Evolutionary conservation across 176 grass and related monocot genomes (phyloP).

Genomic region (Themeda triandra): DNA sequence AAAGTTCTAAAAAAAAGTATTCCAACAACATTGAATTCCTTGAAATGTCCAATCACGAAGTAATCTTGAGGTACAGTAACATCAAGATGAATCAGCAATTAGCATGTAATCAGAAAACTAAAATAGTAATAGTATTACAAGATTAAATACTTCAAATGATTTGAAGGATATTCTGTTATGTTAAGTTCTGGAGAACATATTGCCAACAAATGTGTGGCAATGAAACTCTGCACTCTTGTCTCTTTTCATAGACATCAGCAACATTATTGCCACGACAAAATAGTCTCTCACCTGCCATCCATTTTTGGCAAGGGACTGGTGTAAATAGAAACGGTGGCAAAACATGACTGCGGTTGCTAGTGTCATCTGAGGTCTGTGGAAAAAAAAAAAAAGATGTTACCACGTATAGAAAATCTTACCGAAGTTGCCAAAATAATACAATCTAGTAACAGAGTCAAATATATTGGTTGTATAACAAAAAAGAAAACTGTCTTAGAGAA

Average conservation of each 20-base stretch:
- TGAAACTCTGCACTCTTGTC: not conserved
- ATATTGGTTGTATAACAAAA: constrained; percentile 2
- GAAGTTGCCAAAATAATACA: constrained; percentile 7
- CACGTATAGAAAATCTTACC: not conserved
- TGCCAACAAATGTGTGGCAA: not conserved
- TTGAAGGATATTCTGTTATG: not conserved
- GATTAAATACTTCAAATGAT: not conserved
- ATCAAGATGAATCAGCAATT: constrained; percentile 9
- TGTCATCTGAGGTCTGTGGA: constrained; percentile 56
- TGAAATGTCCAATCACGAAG: not conserved
- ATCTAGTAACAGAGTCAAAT: not conserved
- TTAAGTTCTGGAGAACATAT: not conserved
- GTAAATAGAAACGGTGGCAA: constrained; percentile 80
- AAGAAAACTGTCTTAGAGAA: not conserved
- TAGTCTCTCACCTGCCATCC: constrained; percentile 74
- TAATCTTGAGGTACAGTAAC: not conserved
- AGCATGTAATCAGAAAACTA: not conserved
- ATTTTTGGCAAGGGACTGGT: constrained; percentile 84
- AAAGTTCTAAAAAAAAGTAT: not conserved
- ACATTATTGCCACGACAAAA: constrained; percentile 11
- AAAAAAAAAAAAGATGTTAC: constrained; percentile 9
- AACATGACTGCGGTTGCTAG: constrained; percentile 65
- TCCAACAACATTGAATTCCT: not conserved
- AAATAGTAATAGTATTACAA: not conserved
- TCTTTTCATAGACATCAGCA: not conserved